Base-by-base conservation (phyloP, 352 stramenopile genomes). In the Pythium aquatile region DNA sequence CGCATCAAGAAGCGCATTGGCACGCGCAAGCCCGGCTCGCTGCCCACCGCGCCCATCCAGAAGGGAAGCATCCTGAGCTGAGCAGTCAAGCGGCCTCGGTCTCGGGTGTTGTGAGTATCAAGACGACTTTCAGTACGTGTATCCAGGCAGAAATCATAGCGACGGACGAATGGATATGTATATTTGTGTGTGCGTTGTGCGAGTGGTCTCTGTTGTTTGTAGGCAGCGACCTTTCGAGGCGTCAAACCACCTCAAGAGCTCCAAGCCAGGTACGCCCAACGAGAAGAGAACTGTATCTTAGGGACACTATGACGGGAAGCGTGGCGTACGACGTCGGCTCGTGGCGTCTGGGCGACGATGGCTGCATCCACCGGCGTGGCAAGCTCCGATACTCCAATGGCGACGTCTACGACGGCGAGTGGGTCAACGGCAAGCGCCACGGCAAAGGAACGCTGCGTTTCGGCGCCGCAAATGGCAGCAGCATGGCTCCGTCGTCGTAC, bases 361-460 rank as follows among this genome's bases (percentile, higher is more conserved):
- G 85, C 54, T 77, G 69, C 55, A 89, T 96, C 64, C 81, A 91
- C 61, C 77, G 88, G 6, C 79, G 71, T 30, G 84, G 85, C 6
- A 76, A 77, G 9, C 67, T 96, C 20, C 85, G 87, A 35, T 88
- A 84, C 56, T 76, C 81, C 5, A 95, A 76, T 44, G 86, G 87
- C 7, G 89, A 96, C 47, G 51, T 87, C 9, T 97, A 94, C 64
- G 83, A 91, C 29, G 85, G 89, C 59, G 87, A 96, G 58, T 96
- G 89, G 89, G 76, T 92, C 29, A 72, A 95, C 59, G 81, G 82
- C 64, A 88, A 91, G 69, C 81, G 83, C 46, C 79, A 92, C 46
- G 83, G 85, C 17, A 72, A 78, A 58, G 83, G 81, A 28, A 74
- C 70, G 11, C 54, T 92, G 46, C 84, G 69, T 14, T 86, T 91